Conservation (phyloP, 1,139 yeast species). For the Debaryomyces fabryi region DNA sequence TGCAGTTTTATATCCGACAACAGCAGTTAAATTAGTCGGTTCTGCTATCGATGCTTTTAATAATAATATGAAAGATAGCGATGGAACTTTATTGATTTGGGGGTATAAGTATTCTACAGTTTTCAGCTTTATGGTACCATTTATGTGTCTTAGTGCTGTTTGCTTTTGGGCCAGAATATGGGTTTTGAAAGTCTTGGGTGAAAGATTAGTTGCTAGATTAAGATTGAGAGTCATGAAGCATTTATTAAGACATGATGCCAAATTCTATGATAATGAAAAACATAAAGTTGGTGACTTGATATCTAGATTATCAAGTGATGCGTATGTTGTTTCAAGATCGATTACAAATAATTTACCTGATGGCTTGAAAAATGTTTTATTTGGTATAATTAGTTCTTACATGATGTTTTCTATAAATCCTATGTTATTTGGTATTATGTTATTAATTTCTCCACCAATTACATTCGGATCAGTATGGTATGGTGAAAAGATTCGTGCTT, state of each 20-base stretch:
- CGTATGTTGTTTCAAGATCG: constrained; percentile 52
- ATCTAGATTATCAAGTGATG: constrained; percentile 55
- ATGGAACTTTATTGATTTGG: constrained; percentile 48
- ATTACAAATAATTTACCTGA: constrained; percentile 51
- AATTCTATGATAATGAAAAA: constrained; percentile 54
- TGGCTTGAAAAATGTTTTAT: constrained; percentile 50
- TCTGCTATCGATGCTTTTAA: constrained; percentile 50
- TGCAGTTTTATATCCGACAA: constrained; percentile 51
- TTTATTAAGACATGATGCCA: constrained; percentile 53
- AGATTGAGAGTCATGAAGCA: constrained; percentile 52
- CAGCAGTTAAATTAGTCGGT: constrained; percentile 51
- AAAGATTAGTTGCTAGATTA: constrained; percentile 48
- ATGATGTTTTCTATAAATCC: constrained; percentile 54
- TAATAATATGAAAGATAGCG: constrained; percentile 36
- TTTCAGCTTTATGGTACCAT: constrained; percentile 49
- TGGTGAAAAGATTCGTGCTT: constrained; percentile 48
- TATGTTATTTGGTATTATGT: constrained; percentile 49
- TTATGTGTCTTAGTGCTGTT: constrained; percentile 46
- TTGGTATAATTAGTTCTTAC: constrained; percentile 47
- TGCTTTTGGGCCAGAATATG: constrained; percentile 56
- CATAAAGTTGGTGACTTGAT: constrained; percentile 60
- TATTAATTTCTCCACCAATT: constrained; percentile 56
- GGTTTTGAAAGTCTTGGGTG: constrained; percentile 49
- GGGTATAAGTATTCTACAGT: constrained; percentile 48
- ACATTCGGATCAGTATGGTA: constrained; percentile 54